Evolutionary conservation across 345 rosid genomes (phyloP), one percentile per base, ranked within the genome.

Genomic region (Eucalyptus melliodora): DNA sequence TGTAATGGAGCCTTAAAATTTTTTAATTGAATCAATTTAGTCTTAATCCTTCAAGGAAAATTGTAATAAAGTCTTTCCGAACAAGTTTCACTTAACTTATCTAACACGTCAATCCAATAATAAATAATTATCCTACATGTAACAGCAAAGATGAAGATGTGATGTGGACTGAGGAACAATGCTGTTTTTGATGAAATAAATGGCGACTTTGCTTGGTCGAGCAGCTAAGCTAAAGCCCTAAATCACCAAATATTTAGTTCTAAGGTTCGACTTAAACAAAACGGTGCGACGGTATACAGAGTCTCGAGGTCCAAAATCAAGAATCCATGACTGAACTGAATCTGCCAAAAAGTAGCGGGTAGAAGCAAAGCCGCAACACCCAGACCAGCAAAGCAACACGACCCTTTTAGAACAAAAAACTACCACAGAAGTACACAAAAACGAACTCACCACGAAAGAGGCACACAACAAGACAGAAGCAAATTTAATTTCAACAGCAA

Each of bases 291-390:
- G 72, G 97, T 94, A 44, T 93, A 94, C 26, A 95, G 90, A 27
- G 98, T 95, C 17, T 95, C 95, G 8, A 92, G 27, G 86, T 94
- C 92, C 51, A 96, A 92, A 55, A 95, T 94, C 50, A 95, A 92
- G 90, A 95, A 94, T 2, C 98, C 98, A 89, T 97, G 99, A 90
- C 94, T 95, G 89, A 93, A 96, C 89, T 98, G 17, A 16, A 50
- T 50, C 19, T 95, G 60, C 98, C 99, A 89, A 89, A 97, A 87
- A 9, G 98, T 95, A 87, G 96, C 92, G 92, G 96, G 95, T 60
- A 94, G 27, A 88, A 97, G 92, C 92, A 27, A 26, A 26, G 31
- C 31, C 0, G 15, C 67, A 26, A 27, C 67, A 11, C 50, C 13
- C 50, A 11, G 4, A 47, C 50, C 14, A 4, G 1, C 50, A 47